A percentile compares a stretch with the other conserved stretches of the same genome.
These are phyloP conservation scores for Globisporangium abappressorium DNA, from an alignment of 352 stramenopile species.

Conservation along the genomic window DNA sequence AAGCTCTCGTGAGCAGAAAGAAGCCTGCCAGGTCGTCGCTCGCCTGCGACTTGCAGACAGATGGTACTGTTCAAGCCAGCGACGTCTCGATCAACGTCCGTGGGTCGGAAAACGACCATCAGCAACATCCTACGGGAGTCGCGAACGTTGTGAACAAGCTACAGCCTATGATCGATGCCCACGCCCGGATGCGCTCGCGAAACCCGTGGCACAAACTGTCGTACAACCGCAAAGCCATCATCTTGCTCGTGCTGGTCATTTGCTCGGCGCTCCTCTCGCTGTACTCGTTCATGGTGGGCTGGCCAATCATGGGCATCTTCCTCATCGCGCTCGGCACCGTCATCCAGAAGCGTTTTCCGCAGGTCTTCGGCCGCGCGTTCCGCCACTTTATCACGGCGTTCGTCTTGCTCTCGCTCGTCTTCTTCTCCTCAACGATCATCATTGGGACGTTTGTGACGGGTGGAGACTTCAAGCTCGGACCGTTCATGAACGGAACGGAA, in stretches of 20 bases:
- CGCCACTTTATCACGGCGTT: slow-evolving; percentile 73
- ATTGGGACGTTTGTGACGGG: slow-evolving; percentile 73
- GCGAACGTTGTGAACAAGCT: slow-evolving; percentile 18
- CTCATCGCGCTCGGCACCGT: slow-evolving; percentile 63
- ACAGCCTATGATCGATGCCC: slow-evolving; percentile 42
- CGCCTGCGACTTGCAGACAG: slow-evolving; percentile 6
- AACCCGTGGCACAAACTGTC: slow-evolving; percentile 64
- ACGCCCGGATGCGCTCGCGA: slow-evolving; percentile 25
- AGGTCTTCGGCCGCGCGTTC: slow-evolving; percentile 75
- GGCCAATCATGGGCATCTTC: slow-evolving; percentile 71
- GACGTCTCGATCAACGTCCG: slow-evolving; percentile 31
- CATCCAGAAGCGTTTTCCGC: slow-evolving; percentile 68
- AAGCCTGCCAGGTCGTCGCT: slow-evolving; percentile 12
- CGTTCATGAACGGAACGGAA: slow-evolving; percentile 42
- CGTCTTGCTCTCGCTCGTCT: slow-evolving; percentile 72
- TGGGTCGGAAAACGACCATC: slow-evolving; percentile 11
- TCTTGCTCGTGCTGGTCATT: slow-evolving; percentile 59
- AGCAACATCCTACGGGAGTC: slow-evolving; percentile 1
- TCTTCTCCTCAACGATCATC: slow-evolving; percentile 77
- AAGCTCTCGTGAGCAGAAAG: background rate
- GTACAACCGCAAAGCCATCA: slow-evolving; percentile 34
- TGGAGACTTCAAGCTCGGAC: slow-evolving; percentile 47
- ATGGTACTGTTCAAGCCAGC: slow-evolving; percentile 18
- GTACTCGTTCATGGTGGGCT: slow-evolving; percentile 61
- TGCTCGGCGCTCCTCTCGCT: slow-evolving; percentile 55